Percentiles rank a stretch among this genome's conserved stretches.
These are phyloP conservation scores for Bidens hawaiensis DNA, from an alignment of 140 eudicot species.

Conservation along the genomic window DNA sequence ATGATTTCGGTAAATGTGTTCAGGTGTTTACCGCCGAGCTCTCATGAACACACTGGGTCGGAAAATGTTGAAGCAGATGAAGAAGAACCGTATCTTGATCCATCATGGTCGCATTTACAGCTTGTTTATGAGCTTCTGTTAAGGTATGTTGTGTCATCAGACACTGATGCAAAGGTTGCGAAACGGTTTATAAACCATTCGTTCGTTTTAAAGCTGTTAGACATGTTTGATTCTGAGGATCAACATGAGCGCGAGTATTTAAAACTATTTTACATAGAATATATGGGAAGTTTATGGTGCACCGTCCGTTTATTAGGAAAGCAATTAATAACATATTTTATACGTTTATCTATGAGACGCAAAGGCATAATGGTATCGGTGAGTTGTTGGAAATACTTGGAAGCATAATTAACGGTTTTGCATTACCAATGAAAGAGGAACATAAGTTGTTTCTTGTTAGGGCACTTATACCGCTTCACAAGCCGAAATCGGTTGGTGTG, in stretches of 20 bases:
- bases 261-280: constrained; percentile 69
- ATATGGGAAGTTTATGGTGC: constrained; percentile 81
- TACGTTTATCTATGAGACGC: constrained; percentile 63
- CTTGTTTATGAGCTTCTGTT: constrained; percentile 61
- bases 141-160: constrained; percentile 55
- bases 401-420: constrained; percentile 79
- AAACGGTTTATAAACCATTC: constrained; percentile 60
- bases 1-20: constrained; percentile 63
- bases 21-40: constrained; percentile 60
- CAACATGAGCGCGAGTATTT: constrained; percentile 67
- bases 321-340: constrained; percentile 69
- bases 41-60: constrained; percentile 58
- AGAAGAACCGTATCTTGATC: constrained; percentile 66
- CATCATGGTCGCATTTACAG: constrained; percentile 73
- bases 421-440: constrained; percentile 84
- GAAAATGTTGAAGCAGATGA: constrained; percentile 56
- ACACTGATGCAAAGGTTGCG: constrained; percentile 62
- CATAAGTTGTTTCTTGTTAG: constrained; percentile 73
- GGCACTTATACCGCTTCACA: constrained; percentile 73
- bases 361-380: constrained; percentile 67
- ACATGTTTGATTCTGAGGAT: constrained; percentile 74
- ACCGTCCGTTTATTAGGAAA: constrained; percentile 75
- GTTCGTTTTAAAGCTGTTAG: constrained; percentile 56
- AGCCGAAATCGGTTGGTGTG: constrained; percentile 49
- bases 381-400: constrained; percentile 82